These are phyloP conservation scores for Cerioporus squamosus DNA, from an alignment of 1,284 basidiomycete species.

Conservation along the genomic window DNA sequence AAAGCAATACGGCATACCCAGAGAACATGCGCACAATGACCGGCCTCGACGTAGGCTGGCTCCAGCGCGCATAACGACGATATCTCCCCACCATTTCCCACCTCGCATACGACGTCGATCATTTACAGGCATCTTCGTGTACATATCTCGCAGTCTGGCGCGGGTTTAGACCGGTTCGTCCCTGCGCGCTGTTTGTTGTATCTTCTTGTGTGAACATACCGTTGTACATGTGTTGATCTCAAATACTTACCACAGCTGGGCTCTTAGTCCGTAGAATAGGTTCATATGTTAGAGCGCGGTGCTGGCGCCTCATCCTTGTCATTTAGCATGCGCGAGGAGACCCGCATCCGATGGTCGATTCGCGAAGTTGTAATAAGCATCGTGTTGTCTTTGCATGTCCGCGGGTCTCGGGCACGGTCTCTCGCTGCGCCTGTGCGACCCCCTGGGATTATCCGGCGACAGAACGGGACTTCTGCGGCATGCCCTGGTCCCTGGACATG, in stretches of 20 bases:
- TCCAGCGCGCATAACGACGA: constrained; percentile 41
- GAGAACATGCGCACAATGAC: constrained; percentile 76
- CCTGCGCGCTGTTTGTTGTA: background rate
- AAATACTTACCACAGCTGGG: background rate
- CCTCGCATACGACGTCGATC: background rate
- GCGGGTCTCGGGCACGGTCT: no score
- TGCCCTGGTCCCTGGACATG: no score
- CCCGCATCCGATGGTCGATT: background rate
- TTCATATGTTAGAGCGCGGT: constrained; percentile 13
- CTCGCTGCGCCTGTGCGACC: no score
- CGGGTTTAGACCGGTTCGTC: background rate
- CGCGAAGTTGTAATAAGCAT: background rate
- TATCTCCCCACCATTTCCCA: constrained; percentile 4
- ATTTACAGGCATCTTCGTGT: constrained; percentile 3
- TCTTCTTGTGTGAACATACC: constrained; percentile 1
- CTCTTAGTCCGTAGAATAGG: background rate
- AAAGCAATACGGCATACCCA: constrained; percentile 77
- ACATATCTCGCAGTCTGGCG: background rate
- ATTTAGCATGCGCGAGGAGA: background rate
- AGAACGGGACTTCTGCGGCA: no score
- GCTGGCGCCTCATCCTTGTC: constrained; percentile 15
- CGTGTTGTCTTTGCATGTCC: background rate
- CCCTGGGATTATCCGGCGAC: no score
- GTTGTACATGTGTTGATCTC: no score
- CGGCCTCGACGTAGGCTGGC: constrained; percentile 79